These are phyloP conservation scores for Rhodotorula kratochvilovae DNA, from an alignment of 768 basidiomycete species.

Conservation along the genomic window DNA sequence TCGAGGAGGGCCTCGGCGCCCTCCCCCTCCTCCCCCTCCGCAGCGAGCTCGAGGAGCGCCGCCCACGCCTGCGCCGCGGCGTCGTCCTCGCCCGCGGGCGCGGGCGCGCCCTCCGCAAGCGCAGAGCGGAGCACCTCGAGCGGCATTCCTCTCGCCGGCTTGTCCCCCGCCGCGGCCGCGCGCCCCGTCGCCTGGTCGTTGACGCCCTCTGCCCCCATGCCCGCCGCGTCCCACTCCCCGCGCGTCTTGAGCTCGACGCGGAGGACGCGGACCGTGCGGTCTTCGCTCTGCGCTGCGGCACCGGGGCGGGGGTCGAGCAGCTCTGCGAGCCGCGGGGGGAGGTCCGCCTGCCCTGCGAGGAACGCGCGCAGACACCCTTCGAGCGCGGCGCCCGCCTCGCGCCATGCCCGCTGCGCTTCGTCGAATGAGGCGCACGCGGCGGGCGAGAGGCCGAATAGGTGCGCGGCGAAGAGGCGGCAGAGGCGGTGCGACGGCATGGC, in stretches of 20 bases:
- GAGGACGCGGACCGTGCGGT: conserved; percentile 10
- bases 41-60: background rate
- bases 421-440: background rate
- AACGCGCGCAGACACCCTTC: conserved; percentile 16
- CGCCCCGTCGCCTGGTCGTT: conserved; percentile 35
- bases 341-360: conserved; percentile 18
- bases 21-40: no score
- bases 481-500: conserved; percentile 23
- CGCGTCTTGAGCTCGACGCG: conserved; percentile 18
- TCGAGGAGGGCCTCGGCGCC: conserved; percentile 1
- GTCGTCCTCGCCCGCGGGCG: background rate
- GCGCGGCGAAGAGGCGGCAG: conserved; percentile 17
- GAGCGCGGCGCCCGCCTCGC: conserved; percentile 13
- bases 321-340: conserved; percentile 23
- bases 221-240: conserved; percentile 14
- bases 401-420: conserved; percentile 8
- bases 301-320: background rate
- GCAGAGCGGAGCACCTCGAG: conserved; percentile 16
- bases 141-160: conserved; percentile 8
- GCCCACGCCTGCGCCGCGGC: conserved; percentile 4
- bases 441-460: conserved; percentile 20
- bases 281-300: background rate
- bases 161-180: background rate
- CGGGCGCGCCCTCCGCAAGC: background rate
- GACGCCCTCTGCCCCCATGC: background rate